Conservation (phyloP, 495 filamentous ascomycete species). For the Aspergillus conjunctus region DNA sequence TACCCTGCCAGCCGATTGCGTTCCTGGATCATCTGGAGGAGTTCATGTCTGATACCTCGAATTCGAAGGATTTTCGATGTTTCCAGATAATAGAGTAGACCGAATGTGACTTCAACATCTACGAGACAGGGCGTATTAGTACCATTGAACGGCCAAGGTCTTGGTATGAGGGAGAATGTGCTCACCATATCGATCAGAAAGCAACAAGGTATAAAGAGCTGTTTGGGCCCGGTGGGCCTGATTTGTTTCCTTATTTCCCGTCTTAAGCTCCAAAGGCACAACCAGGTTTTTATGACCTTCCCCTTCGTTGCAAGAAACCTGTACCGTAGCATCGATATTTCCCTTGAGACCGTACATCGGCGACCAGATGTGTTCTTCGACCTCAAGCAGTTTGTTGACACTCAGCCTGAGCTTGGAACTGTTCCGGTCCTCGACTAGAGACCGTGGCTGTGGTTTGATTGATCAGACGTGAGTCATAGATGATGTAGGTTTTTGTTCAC, state of each 20-base stretch:
- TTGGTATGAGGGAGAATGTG: not conserved
- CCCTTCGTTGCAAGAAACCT: slow-evolving; percentile 77
- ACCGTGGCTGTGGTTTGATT: slow-evolving; percentile 55
- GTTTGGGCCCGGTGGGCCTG: slow-evolving; percentile 88
- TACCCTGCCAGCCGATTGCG: slow-evolving; percentile 88
- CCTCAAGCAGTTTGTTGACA: slow-evolving; percentile 90
- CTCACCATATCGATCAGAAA: slow-evolving; percentile 88
- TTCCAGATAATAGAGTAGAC: slow-evolving; percentile 93
- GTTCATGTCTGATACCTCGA: slow-evolving; percentile 77
- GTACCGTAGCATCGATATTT: slow-evolving; percentile 97
- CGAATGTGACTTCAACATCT: slow-evolving; percentile 86
- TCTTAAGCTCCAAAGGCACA: slow-evolving; percentile 94
- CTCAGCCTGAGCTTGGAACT: slow-evolving; percentile 73
- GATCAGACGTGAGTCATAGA: slow-evolving; percentile 8
- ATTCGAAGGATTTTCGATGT: slow-evolving; percentile 82
- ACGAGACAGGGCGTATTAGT: not conserved
- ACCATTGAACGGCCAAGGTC: slow-evolving; percentile 10
- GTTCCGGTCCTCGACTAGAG: slow-evolving; percentile 76
- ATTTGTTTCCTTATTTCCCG: slow-evolving; percentile 75
- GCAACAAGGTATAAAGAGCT: slow-evolving; percentile 85
- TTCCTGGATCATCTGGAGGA: slow-evolving; percentile 93
- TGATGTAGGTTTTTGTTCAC: slow-evolving; percentile 15
- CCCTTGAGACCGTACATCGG: slow-evolving; percentile 96
- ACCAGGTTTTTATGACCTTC: slow-evolving; percentile 66
- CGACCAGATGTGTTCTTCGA: slow-evolving; percentile 97